phyloP scores from a whole-genome alignment of 2,329 filamentous ascomycete genomes.

The Monosporascus cannonballus region DNA sequence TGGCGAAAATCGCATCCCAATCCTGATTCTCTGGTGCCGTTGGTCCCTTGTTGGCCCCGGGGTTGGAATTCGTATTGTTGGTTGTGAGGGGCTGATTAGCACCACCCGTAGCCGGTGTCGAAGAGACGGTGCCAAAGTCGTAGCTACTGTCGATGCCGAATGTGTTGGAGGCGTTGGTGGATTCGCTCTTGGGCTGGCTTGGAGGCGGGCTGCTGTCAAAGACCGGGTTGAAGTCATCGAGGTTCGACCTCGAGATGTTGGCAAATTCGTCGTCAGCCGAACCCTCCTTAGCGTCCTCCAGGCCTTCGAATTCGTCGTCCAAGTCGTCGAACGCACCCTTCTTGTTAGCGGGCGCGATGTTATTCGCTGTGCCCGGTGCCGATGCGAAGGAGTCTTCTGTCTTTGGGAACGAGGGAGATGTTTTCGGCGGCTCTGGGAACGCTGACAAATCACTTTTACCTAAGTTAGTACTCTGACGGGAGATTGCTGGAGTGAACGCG shows the following conservation, averaged over 20 bases:
- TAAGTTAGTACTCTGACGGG: slow-evolving; percentile 14
- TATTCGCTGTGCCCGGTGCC: slow-evolving; percentile 29
- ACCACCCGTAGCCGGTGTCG: slow-evolving; percentile 25
- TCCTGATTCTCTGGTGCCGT: slow-evolving; percentile 58
- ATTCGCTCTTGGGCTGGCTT: slow-evolving; percentile 49
- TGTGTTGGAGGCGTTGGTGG: slow-evolving; percentile 31
- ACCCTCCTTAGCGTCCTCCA: slow-evolving; percentile 79
- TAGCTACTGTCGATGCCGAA: slow-evolving; percentile 53
- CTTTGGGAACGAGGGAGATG: slow-evolving; percentile 29
- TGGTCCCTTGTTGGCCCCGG: slow-evolving; percentile 32
- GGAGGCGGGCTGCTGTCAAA: slow-evolving; percentile 65
- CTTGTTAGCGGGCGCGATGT: slow-evolving; percentile 27
- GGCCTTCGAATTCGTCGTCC: slow-evolving; percentile 74
- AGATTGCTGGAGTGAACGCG: background rate
- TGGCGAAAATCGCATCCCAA: slow-evolving; percentile 92
- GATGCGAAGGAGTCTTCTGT: slow-evolving; percentile 28
- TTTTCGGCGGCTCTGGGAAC: slow-evolving; percentile 27
- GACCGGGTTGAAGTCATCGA: slow-evolving; percentile 75
- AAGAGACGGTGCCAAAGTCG: slow-evolving; percentile 47
- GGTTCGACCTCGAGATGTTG: slow-evolving; percentile 61
- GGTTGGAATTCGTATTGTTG: slow-evolving; percentile 20
- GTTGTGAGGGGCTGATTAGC: slow-evolving; percentile 31
- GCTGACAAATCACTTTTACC: slow-evolving; percentile 20
- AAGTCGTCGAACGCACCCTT: slow-evolving; percentile 66
- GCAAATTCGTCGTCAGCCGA: slow-evolving; percentile 75